A percentile compares a stretch with the other conserved stretches of the same genome.
Evolutionary conservation across 148 eudicot genomes (phyloP).

Genomic region (Spergularia marina): DNA sequence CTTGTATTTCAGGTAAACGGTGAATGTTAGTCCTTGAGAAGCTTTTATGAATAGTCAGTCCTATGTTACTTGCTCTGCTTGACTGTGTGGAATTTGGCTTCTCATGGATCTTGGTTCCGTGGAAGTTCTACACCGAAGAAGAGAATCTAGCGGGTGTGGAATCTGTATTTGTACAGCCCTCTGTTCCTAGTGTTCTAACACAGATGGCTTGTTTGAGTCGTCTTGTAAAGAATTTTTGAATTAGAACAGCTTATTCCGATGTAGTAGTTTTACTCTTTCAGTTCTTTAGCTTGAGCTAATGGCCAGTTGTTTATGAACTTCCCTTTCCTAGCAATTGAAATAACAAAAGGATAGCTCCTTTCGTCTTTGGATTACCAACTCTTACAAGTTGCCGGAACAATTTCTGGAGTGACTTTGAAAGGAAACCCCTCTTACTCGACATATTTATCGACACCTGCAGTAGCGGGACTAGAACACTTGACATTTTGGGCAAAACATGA

Average conservation of each 20-base stretch:
- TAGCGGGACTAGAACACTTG: too few species aligned
- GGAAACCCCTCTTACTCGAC: not conserved
- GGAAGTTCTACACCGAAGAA: not conserved
- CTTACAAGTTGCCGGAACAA: not conserved
- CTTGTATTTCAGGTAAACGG: conserved; percentile 19
- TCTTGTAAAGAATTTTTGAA: conserved; percentile 10
- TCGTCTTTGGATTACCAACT: not conserved
- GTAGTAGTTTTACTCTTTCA: not conserved
- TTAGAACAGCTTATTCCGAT: conserved; percentile 1
- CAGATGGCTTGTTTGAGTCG: conserved; percentile 14
- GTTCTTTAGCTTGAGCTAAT: conserved; percentile 3
- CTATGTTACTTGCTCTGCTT: not conserved
- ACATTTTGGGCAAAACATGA: too few species aligned
- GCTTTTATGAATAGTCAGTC: conserved; percentile 4
- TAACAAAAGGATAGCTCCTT: conserved; percentile 7
- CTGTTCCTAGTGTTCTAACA: conserved; percentile 8
- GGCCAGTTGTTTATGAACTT: conserved; percentile 1
- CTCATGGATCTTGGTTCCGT: conserved; percentile 6
- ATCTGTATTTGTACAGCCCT: conserved; percentile 17
- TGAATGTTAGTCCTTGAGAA: conserved; percentile 1
- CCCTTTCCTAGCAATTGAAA: conserved; percentile 6
- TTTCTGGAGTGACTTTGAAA: not conserved
- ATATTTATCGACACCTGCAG: not conserved
- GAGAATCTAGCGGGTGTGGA: not conserved
- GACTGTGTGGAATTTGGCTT: not conserved